Percentiles rank a stretch among this genome's conserved stretches.
phyloP scores from a whole-genome alignment of 371 early-diverging fungal species.

The Batrachochytrium dendrobatidis region DNA sequence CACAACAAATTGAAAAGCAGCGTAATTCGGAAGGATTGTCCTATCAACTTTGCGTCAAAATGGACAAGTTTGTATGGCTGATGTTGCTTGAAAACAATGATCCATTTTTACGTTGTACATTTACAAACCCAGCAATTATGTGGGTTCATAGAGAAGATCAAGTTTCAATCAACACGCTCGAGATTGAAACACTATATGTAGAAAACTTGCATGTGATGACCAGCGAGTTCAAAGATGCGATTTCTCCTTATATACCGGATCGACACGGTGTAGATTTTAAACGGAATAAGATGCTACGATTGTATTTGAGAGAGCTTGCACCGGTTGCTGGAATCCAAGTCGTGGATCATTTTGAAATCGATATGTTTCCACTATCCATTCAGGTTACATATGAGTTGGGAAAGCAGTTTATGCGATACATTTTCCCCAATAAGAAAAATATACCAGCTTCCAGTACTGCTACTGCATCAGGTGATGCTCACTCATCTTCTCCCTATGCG shows the following conservation, averaged over 20 bases:
- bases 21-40: constrained; percentile 39
- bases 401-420: constrained; percentile 60
- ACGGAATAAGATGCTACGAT: constrained; percentile 73
- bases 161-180: constrained; percentile 54
- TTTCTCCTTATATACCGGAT: constrained; percentile 56
- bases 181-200: constrained; percentile 63
- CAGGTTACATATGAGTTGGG: constrained; percentile 78
- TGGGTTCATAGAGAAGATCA: constrained; percentile 56
- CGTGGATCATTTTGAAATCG: constrained; percentile 78
- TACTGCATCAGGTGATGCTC: not conserved
- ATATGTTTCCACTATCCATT: constrained; percentile 66
- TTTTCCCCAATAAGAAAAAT: constrained; percentile 58
- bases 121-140: constrained; percentile 41
- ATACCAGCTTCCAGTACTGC: not conserved
- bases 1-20: constrained; percentile 42
- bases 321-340: constrained; percentile 83
- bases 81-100: constrained; percentile 41
- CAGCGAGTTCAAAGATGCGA: constrained; percentile 52
- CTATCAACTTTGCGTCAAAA: constrained; percentile 22
- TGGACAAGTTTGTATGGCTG: constrained; percentile 50
- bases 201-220: constrained; percentile 48
- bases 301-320: constrained; percentile 63
- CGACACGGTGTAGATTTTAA: constrained; percentile 45
- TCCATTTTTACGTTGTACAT: constrained; percentile 52
- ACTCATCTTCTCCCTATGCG: no score